Percentiles rank a stretch among this genome's conserved stretches.
phyloP scores from a whole-genome alignment of 345 rosid species.

The Eucalyptus paniculata region DNA sequence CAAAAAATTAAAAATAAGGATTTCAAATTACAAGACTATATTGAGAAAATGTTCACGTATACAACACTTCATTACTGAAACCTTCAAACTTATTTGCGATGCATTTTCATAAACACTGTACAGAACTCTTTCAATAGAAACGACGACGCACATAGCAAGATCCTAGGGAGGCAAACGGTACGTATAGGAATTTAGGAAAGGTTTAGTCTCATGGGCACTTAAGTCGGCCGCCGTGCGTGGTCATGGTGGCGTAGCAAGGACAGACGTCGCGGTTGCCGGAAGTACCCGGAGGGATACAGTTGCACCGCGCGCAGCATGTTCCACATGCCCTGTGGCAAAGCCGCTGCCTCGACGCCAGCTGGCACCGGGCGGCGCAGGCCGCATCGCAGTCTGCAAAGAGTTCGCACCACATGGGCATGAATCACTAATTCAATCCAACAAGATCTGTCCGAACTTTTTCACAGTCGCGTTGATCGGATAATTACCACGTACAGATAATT shows the following conservation, averaged over 20 bases:
- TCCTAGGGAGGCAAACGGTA: background rate
- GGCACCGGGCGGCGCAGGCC: constrained; percentile 52
- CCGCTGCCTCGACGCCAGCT: constrained; percentile 34
- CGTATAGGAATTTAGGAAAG: background rate
- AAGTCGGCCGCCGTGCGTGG: constrained; percentile 53
- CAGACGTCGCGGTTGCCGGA: constrained; percentile 49
- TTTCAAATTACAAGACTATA: background rate
- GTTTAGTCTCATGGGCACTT: constrained; percentile 45
- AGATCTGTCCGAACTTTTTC: background rate
- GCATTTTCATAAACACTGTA: background rate
- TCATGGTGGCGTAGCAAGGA: constrained; percentile 50
- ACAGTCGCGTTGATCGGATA: background rate
- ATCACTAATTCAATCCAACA: background rate
- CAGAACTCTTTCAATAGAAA: background rate
- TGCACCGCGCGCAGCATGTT: constrained; percentile 57
- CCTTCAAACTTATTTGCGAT: background rate
- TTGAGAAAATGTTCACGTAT: background rate
- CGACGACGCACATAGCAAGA: background rate
- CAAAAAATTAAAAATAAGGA: background rate
- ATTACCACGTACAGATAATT: too few relatives aligned
- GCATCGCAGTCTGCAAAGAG: constrained; percentile 33
- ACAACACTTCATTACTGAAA: background rate
- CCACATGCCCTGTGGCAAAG: constrained; percentile 70
- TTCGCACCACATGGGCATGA: background rate
- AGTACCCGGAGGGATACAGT: constrained; percentile 77